These are phyloP conservation scores for Leccinellum rugosiceps DNA, from an alignment of 768 basidiomycete species.

Conservation along the genomic window DNA sequence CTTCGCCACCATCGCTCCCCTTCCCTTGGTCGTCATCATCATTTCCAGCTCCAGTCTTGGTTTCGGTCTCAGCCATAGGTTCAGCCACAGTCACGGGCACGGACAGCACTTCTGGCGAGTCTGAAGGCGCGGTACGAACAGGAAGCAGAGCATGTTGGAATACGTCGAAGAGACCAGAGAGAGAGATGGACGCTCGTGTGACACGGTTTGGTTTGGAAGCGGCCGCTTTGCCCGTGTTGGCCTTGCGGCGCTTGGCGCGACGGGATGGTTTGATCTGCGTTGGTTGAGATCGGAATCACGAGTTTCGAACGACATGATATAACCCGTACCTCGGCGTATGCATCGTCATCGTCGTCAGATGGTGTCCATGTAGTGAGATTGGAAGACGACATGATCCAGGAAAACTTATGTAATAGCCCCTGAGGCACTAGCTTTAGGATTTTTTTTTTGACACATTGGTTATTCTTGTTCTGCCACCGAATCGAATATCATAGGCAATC, in stretches of 20 bases:
- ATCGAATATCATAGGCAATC: too few species aligned
- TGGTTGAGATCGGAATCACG: neutral
- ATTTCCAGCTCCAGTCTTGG: neutral
- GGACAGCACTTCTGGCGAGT: neutral
- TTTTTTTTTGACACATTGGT: too few species aligned
- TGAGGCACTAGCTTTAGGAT: too few species aligned
- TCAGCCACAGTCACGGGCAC: neutral
- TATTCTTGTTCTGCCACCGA: too few species aligned
- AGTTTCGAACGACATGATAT: neutral
- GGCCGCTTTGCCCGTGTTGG: slow-evolving; percentile 16
- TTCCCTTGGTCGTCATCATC: too few species aligned
- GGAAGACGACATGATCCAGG: neutral
- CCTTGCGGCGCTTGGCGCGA: slow-evolving; percentile 28
- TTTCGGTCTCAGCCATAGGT: neutral
- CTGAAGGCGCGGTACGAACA: neutral
- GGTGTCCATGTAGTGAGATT: slow-evolving; percentile 4
- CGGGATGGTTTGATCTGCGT: slow-evolving; percentile 8
- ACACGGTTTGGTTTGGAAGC: slow-evolving; percentile 2
- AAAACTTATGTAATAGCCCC: too few species aligned
- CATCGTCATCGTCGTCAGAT: slow-evolving; percentile 21
- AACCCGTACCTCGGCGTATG: slow-evolving; percentile 19
- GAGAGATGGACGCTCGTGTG: slow-evolving; percentile 17
- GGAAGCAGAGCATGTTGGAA: slow-evolving; percentile 14
- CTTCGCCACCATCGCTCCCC: too few species aligned
- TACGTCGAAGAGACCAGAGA: slow-evolving; percentile 15